phyloP scores from a whole-genome alignment of 179 eudicot genomes.

The Vitellaria paradoxa region DNA sequence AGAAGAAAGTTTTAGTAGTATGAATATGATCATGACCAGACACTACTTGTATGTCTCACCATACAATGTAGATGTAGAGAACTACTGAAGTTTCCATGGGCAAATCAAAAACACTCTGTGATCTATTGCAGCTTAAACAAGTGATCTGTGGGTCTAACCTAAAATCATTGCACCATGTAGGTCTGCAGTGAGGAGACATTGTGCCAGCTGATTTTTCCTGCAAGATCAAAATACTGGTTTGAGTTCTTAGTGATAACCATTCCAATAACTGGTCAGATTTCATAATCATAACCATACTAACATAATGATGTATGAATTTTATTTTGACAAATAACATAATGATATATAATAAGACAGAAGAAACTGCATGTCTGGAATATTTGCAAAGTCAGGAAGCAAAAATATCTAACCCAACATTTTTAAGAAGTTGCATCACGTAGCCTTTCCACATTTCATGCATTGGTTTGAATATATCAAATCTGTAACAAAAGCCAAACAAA shows the following conservation, averaged over 20 bases:
- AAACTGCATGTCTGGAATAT: neutral
- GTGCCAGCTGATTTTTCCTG: constrained; percentile 73
- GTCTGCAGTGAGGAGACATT: constrained; percentile 71
- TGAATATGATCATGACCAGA: neutral
- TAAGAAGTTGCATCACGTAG: constrained; percentile 58
- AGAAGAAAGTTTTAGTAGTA: neutral
- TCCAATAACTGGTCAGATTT: neutral
- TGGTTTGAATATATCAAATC: constrained; percentile 63
- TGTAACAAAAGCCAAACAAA: constrained; percentile 23
- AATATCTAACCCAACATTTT: constrained; percentile 51
- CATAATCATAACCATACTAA: neutral
- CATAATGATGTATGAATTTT: too few relatives aligned
- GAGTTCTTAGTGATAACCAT: neutral
- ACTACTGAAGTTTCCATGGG: constrained; percentile 1
- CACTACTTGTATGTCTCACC: neutral
- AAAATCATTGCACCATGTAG: constrained; percentile 84
- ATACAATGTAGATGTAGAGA: neutral
- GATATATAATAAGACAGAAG: neutral
- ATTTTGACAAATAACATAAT: neutral
- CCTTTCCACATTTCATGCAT: constrained; percentile 87
- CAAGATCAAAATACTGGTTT: constrained; percentile 15
- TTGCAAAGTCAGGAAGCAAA: constrained; percentile 2
- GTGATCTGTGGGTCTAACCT: constrained; percentile 35
- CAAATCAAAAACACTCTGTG: neutral
- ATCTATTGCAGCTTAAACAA: constrained; percentile 5